Conservation (phyloP, 441 rosid genomes). For the Croton laevigatus region DNA sequence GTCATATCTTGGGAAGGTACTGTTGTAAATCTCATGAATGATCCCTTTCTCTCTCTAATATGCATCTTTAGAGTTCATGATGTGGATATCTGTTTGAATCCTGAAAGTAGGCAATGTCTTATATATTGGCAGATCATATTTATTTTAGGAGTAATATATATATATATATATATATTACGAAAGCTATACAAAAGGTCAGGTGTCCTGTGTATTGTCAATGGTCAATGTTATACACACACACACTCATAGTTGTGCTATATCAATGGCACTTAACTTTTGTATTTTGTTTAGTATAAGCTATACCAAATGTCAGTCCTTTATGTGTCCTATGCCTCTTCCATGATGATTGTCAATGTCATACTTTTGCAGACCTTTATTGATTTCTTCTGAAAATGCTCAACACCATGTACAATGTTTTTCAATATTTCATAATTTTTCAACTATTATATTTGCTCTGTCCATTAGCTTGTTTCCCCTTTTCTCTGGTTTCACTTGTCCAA, state of each 20-base stretch:
- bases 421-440: neutral
- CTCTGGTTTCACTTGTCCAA: neutral
- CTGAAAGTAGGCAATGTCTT: neutral
- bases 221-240: too few species aligned
- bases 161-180: too few species aligned
- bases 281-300: neutral
- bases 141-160: too few species aligned
- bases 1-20: slow-evolving; percentile 94
- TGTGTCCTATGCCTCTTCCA: neutral
- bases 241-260: neutral
- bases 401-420: neutral
- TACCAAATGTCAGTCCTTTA: neutral
- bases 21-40: slow-evolving; percentile 11
- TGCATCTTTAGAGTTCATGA: neutral
- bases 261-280: neutral
- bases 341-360: neutral
- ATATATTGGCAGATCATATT: neutral
- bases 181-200: too few species aligned
- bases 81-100: neutral
- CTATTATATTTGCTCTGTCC: neutral
- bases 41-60: neutral
- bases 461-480: neutral
- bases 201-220: too few species aligned
- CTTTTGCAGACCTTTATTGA: neutral
- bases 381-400: neutral